Evolutionary conservation across 2,329 filamentous ascomycete species (phyloP), one percentile per base, ranked within the genome.

Genomic region (Cladosporium sp.): DNA sequence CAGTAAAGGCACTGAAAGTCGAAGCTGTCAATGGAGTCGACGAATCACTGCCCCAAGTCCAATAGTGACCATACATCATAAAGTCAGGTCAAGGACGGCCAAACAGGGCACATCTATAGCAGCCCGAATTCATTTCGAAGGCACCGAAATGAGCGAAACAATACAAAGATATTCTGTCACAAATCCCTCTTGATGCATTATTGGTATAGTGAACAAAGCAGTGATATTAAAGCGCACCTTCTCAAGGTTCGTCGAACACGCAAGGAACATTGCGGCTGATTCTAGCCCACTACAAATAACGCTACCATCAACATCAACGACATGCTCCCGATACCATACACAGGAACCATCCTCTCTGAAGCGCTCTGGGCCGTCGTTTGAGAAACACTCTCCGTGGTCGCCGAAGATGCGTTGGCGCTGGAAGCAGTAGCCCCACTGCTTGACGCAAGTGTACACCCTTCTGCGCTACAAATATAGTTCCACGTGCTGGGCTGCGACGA

Each of bases 381-480:
- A 2, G 52, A 55, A 55, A 12, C 29, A 21, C 31, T 21, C 12
- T n/a, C 52, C 3, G 52, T 55, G 52, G 18, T 55, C 26, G 52
- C 12, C 26, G 52, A 55, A 11, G 52, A 29, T 5, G 52, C 2
- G 11, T 31, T 55, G 10, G 28, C 10, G 18, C 52, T 21, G 7
- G 16, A 18, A 3, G 52, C 28, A 29, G 28, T 8, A 16, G 18
- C 31, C 21, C 31, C 52, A 11, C 28, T 55, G 28, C 31, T 55
- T 4, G 55, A 57, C 8, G 55, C 55, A 37, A 57, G 55, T 12
- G 55, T 57, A 33, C 55, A 57, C 6, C 55, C 55, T 16, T 57
- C 55, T 35, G 55, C 55, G 12, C 55, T 57, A 16, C 55, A 57
- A 2, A 57, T 12, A 28, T 37, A 57, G 33, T 57, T 57, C 55